phyloP scores from a whole-genome alignment of 1,284 basidiomycete species.

The Malassezia equina region DNA sequence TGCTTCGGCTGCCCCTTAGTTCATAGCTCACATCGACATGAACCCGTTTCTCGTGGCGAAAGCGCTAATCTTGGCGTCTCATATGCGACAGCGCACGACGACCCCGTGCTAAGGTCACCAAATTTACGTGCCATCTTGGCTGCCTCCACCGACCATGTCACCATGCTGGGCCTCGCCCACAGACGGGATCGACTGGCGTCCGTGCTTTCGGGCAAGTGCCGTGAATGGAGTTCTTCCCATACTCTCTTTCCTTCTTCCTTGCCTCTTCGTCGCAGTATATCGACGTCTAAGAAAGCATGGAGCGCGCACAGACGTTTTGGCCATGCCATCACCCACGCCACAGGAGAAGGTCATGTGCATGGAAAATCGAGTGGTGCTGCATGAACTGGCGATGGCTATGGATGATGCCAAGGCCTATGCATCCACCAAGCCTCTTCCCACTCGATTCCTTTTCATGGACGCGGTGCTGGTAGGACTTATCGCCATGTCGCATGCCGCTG shows the following conservation, averaged over 20 bases:
- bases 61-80: too few relatives aligned
- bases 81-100: too few relatives aligned
- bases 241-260: background rate
- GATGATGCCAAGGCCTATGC: background rate
- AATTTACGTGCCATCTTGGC: background rate
- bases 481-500: background rate
- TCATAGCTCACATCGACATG: too few relatives aligned
- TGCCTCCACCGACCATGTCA: background rate
- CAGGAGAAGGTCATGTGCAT: background rate
- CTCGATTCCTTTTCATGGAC: background rate
- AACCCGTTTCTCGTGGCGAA: too few relatives aligned
- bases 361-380: background rate
- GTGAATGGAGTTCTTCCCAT: constrained; percentile 7
- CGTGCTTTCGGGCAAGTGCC: constrained; percentile 2
- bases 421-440: background rate
- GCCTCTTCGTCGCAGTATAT: background rate
- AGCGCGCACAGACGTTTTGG: background rate
- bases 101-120: too few relatives aligned
- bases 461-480: background rate
- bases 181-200: constrained; percentile 6
- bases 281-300: too few relatives aligned
- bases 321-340: background rate
- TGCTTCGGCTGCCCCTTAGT: background rate
- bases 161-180: background rate
- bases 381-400: background rate